Conservation (phyloP, 306 rosid genomes). For the Mucuna pruriens region DNA sequence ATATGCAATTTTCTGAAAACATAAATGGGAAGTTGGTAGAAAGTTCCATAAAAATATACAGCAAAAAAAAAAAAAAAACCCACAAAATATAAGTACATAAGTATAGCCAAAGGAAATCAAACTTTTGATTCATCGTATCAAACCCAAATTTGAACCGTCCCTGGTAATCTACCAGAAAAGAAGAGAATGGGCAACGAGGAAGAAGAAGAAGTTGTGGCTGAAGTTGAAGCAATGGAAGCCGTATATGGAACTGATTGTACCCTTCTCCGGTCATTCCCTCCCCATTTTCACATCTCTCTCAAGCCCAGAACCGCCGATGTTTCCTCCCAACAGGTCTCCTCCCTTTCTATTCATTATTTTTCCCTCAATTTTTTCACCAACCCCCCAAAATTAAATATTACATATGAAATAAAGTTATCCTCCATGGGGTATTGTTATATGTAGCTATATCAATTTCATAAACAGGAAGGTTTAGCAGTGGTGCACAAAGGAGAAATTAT, state of each 20-base stretch:
- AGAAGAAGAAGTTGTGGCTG: conserved; percentile 60
- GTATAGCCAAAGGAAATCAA: too few relatives aligned
- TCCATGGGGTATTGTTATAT: neutral
- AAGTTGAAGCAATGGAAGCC: conserved; percentile 77
- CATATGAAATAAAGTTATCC: neutral
- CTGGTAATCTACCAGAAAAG: too few relatives aligned
- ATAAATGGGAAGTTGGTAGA: too few relatives aligned
- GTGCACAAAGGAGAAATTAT: neutral
- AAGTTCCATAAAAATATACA: too few relatives aligned
- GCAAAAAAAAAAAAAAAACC: too few relatives aligned
- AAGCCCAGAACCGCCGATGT: conserved; percentile 92
- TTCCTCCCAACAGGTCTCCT: conserved; percentile 70
- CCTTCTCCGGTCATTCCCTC: conserved; percentile 63
- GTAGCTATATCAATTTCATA: neutral
- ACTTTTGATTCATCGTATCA: too few relatives aligned
- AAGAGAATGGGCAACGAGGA: conserved; percentile 25
- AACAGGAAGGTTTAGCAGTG: neutral
- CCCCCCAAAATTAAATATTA: neutral
- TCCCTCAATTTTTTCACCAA: conserved; percentile 10
- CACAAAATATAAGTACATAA: too few relatives aligned
- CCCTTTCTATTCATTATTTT: neutral
- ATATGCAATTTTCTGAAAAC: too few relatives aligned
- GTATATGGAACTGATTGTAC: conserved; percentile 72
- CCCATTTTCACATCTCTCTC: conserved; percentile 68
- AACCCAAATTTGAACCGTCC: too few relatives aligned